Base-by-base conservation (phyloP, 2,329 filamentous ascomycete species). In the Paecilomyces formosus region DNA sequence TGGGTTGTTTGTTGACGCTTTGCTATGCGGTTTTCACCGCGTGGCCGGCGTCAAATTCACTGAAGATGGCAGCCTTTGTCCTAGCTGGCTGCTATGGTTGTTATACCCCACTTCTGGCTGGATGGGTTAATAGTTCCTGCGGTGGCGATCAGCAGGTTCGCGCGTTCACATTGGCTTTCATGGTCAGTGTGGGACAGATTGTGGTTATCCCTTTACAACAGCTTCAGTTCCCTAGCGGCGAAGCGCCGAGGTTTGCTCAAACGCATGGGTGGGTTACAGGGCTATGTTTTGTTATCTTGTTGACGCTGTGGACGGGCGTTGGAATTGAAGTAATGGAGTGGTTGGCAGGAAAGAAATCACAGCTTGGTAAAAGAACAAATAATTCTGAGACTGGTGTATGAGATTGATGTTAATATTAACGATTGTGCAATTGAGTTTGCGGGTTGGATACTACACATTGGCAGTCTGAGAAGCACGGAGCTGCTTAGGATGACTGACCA, bases 101-200 rank as follows among this genome's bases (percentile, higher is more conserved):
- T 56, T 77, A 70, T 63, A 77, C 75, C 1, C 76, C 76, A 2
- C 64, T 78, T 8, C 65, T 78, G 0, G 74, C 74, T 0, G 74
- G 74, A 0, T 78, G 76, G 76, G 62, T 69, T 1, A 78, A 78
- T 59, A 71, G 74, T 58, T 64, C 72, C 0, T 77, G 75, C 54
- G 75, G 74, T 1, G 73, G 74, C 3, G 76, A 78, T 55, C 72
- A 77, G 58, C 76, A 78, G 63, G 75, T 77, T 59, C 72, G 76
- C 7, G 75, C 73, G 0, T 77, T 78, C 52, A 65, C 76, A 9
- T 63, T 78, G 2, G 74, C 58, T 6, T 55, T 60, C 26, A 60
- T 60, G 56, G 15, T n/a, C 7, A n/a, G 15, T 18, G 35, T 45
- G n/a, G 35, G 15, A 45, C 35, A 45, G n/a, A 18, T n/a, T n/a